Conservation (phyloP, 192 early-diverging fungal species). For the Rhizophagus sp. region DNA sequence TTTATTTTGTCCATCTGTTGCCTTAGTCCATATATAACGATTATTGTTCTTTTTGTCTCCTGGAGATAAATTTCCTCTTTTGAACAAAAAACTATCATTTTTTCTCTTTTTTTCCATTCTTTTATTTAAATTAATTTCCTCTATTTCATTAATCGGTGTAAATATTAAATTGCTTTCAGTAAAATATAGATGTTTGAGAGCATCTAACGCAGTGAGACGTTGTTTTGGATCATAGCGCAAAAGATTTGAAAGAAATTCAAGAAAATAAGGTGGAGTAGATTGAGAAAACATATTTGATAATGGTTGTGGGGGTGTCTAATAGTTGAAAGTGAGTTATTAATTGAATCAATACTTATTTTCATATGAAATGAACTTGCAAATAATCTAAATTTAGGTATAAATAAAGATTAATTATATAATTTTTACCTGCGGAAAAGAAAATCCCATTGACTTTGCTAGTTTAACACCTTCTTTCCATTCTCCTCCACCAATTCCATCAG, state of each 20-base stretch:
- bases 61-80: constrained; percentile 1
- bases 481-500: constrained; percentile 37
- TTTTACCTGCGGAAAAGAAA: constrained; percentile 59
- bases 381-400: neutral
- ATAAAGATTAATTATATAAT: neutral
- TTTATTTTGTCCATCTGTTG: neutral
- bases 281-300: constrained; percentile 5
- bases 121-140: neutral
- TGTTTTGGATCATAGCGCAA: constrained; percentile 24
- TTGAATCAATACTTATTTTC: neutral
- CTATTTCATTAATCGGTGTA: neutral
- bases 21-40: constrained; percentile 20
- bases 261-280: constrained; percentile 4
- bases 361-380: neutral
- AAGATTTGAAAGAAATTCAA: constrained; percentile 22
- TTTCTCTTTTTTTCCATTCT: constrained; percentile 15
- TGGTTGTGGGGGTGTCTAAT: constrained; percentile 5
- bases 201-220: constrained; percentile 14
- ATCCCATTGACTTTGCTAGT: constrained; percentile 66
- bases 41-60: constrained; percentile 4
- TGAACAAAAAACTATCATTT: constrained; percentile 8
- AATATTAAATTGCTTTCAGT: constrained; percentile 10
- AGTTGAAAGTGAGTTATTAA: neutral
- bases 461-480: constrained; percentile 77
- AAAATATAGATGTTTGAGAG: constrained; percentile 25